A percentile compares a stretch with the other conserved stretches of the same genome.
Evolutionary conservation across 2,329 filamentous ascomycete genomes (phyloP).

Genomic region (Teratosphaeria nubilosa): DNA sequence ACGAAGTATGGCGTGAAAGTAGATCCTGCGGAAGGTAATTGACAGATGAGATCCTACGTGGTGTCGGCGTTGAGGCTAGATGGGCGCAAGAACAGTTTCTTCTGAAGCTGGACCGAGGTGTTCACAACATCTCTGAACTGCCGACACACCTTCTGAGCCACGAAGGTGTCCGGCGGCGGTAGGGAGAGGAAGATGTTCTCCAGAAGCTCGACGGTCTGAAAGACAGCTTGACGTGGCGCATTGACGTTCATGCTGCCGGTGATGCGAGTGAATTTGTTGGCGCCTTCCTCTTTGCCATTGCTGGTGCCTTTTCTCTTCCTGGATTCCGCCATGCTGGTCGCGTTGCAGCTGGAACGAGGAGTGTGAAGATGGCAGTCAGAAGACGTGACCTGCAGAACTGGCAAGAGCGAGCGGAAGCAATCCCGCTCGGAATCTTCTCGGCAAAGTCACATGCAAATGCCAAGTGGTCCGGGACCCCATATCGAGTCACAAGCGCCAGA

Average conservation of each 20-base stretch:
- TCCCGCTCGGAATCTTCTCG: background rate
- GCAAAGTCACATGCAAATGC: background rate
- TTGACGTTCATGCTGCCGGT: background rate
- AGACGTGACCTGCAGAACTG: too few relatives aligned
- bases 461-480: too few relatives aligned
- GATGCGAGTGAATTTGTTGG: background rate
- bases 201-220: slow-evolving; percentile 6
- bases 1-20: too few relatives aligned
- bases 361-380: too few relatives aligned
- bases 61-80: too few relatives aligned
- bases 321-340: too few relatives aligned
- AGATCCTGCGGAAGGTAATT: too few relatives aligned
- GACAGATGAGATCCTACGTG: too few relatives aligned
- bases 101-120: slow-evolving; percentile 4
- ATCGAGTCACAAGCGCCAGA: too few relatives aligned
- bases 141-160: slow-evolving; percentile 5
- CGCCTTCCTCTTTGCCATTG: background rate
- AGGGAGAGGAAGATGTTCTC: slow-evolving; percentile 2
- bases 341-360: too few relatives aligned
- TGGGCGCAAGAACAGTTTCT: background rate
- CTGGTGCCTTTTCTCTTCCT: background rate
- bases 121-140: slow-evolving; percentile 4
- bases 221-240: slow-evolving; percentile 5
- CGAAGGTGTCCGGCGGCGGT: slow-evolving; percentile 4
- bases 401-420: too few relatives aligned